Base-by-base conservation (phyloP, 768 basidiomycete species). In the Lactifluus hygrophoroides region DNA sequence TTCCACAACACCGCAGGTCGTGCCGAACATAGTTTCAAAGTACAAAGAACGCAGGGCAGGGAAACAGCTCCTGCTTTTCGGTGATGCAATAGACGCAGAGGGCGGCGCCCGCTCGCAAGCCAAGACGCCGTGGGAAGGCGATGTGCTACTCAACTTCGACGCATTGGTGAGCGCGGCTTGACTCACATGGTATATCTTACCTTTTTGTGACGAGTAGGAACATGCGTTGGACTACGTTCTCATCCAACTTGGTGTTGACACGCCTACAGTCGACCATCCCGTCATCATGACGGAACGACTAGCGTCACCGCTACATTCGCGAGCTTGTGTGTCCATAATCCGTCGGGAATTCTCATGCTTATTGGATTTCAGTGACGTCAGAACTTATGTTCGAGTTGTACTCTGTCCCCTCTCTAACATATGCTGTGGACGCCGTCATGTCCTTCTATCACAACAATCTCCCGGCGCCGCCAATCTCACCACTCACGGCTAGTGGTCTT, bases 311-410 rank as follows among this genome's bases (percentile, higher is more conserved):
- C 69, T 94, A 21, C 90, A 94, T 71, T 96, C 92, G 2, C 77
- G 96, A 68, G 81, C 86, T 43, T 69, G 94, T 95, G 69, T 55
- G 91, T 80, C 53, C 23, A 5, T 62, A n/a, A 21, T 25, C 25
- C 30, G 32, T 57, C 25, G 64, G 27, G 27, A 28, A 23, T 54
- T 21, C 25, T 45, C 13, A 11, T 50, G 8, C 47, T 56, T 23
- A 38, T 32, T 6, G 40, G 28, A 0, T 35, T 44, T 44, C 66
- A 94, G 92, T 96, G 55, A 95, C 94, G 9, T 94, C 94, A 0
- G 96, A 99, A 67, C 83, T 99, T 30, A 82, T 99, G 73, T 99
- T 99, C 68, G 96, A 99, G 73, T 79, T 84, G 45, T 99, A 98
- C 69, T 77, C 79, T 5, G 91, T 86, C 4, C 94, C 95, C 1